A percentile compares a stretch with the other conserved stretches of the same genome.
phyloP scores from a whole-genome alignment of 176 grass and related monocot species.

The Saccharum officinarum region DNA sequence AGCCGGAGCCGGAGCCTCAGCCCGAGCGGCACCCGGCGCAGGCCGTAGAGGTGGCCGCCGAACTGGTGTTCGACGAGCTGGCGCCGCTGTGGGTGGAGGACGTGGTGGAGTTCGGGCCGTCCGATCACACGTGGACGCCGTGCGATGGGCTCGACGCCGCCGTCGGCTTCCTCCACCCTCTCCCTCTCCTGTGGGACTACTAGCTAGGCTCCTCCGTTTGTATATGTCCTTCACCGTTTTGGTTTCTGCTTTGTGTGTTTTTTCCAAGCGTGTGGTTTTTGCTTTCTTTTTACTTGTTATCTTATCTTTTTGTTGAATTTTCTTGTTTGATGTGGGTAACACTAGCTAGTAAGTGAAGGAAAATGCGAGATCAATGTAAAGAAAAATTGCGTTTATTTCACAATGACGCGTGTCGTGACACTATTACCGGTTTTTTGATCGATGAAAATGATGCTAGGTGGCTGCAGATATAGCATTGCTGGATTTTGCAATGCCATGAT shows the following conservation, averaged over 20 bases:
- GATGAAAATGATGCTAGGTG: background rate
- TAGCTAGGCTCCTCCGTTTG: background rate
- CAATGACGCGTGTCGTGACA: background rate
- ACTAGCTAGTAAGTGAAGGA: background rate
- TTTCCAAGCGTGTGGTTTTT: no score
- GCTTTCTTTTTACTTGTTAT: background rate
- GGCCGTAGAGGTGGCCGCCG: conserved; percentile 4
- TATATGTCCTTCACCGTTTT: background rate
- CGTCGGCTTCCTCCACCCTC: conserved; percentile 40
- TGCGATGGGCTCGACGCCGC: conserved; percentile 36
- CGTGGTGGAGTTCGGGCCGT: conserved; percentile 35
- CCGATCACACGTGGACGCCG: conserved; percentile 40
- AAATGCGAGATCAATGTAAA: background rate
- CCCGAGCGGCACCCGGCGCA: background rate
- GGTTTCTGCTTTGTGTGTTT: no score
- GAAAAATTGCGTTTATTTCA: background rate
- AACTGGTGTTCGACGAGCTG: conserved; percentile 66
- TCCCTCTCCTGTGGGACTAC: conserved; percentile 53
- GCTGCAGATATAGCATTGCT: background rate
- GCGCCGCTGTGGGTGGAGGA: conserved; percentile 60
- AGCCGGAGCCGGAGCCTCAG: background rate
- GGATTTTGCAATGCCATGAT: background rate
- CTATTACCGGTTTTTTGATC: background rate
- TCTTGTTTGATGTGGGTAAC: background rate
- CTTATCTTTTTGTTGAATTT: background rate